Percentiles rank a stretch among this genome's conserved stretches.
phyloP scores from a whole-genome alignment of 2,329 filamentous ascomycete genomes.

The Neospermospora avenae region DNA sequence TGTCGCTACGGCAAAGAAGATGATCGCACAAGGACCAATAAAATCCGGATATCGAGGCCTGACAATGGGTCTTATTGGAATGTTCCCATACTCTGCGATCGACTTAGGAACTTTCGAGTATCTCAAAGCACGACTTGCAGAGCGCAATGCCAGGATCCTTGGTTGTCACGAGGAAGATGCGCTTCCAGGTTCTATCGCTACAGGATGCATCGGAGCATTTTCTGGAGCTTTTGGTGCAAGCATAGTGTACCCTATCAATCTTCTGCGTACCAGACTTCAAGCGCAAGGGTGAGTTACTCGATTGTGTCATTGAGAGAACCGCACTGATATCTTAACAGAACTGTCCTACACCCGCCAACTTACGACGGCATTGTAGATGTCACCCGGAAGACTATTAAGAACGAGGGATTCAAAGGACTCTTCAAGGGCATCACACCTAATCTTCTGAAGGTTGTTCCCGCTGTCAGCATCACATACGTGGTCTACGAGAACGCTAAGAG shows the following conservation, averaged over 20 bases:
- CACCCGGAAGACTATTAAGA: constrained; percentile 73
- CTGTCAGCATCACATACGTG: constrained; percentile 92
- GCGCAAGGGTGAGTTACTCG: constrained; percentile 58
- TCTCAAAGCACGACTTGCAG: constrained; percentile 72
- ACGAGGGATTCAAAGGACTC: constrained; percentile 80
- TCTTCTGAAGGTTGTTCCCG: constrained; percentile 90
- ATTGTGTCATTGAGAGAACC: neutral
- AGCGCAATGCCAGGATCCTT: constrained; percentile 63
- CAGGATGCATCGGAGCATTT: constrained; percentile 84
- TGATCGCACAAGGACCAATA: constrained; percentile 74
- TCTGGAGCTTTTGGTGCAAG: constrained; percentile 89
- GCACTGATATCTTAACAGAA: constrained; percentile 44
- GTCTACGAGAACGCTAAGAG: constrained; percentile 89
- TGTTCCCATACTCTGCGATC: constrained; percentile 97
- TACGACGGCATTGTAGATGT: constrained; percentile 93
- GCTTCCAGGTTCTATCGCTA: constrained; percentile 73
- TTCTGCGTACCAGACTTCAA: constrained; percentile 86
- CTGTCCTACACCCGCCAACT: constrained; percentile 81
- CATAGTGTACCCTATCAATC: constrained; percentile 93
- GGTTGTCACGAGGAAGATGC: constrained; percentile 82
- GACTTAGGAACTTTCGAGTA: constrained; percentile 95
- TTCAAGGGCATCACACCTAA: constrained; percentile 97
- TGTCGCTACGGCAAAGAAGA: constrained; percentile 76
- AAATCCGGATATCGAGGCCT: constrained; percentile 84
- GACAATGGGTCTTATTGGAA: constrained; percentile 89